Percentiles rank a stretch among this genome's conserved stretches.
These are phyloP conservation scores for Yamadazyma laniorum DNA, from an alignment of 805 yeast genomes.

Conservation along the genomic window DNA sequence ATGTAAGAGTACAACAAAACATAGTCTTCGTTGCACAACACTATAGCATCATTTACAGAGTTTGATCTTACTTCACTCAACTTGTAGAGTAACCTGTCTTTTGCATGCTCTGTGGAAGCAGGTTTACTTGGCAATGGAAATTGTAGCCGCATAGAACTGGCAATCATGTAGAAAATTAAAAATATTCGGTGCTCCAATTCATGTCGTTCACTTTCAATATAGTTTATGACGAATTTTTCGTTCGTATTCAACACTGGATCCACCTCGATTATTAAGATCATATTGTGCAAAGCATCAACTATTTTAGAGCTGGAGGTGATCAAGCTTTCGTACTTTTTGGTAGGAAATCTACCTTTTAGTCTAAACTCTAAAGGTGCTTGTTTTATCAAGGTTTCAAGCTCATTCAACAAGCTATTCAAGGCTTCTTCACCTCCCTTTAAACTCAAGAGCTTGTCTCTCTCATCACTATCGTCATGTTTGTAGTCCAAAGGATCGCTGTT, in stretches of 20 bases:
- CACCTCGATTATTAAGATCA: slow-evolving; percentile 64
- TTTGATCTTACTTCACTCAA: slow-evolving; percentile 53
- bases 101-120: slow-evolving; percentile 73
- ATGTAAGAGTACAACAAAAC: slow-evolving; percentile 74
- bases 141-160: slow-evolving; percentile 72
- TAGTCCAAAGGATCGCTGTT: slow-evolving; percentile 66
- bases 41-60: slow-evolving; percentile 14
- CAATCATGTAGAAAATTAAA: slow-evolving; percentile 71
- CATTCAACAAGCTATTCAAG: slow-evolving; percentile 55
- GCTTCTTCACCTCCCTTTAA: slow-evolving; percentile 46
- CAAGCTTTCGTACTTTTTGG: slow-evolving; percentile 47
- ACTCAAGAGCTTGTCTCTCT: slow-evolving; percentile 32
- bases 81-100: slow-evolving; percentile 64
- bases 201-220: slow-evolving; percentile 54
- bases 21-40: slow-evolving; percentile 65
- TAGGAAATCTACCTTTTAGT: slow-evolving; percentile 70
- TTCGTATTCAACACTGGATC: slow-evolving; percentile 52
- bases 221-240: slow-evolving; percentile 56
- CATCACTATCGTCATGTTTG: slow-evolving; percentile 21
- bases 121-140: slow-evolving; percentile 76
- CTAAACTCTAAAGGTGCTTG: slow-evolving; percentile 78
- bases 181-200: slow-evolving; percentile 75
- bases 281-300: slow-evolving; percentile 71
- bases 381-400: slow-evolving; percentile 55
- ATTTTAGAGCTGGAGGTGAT: slow-evolving; percentile 59